Conservation (phyloP, 2,329 filamentous ascomycete genomes). For the Trichoderma koningiopsis region DNA sequence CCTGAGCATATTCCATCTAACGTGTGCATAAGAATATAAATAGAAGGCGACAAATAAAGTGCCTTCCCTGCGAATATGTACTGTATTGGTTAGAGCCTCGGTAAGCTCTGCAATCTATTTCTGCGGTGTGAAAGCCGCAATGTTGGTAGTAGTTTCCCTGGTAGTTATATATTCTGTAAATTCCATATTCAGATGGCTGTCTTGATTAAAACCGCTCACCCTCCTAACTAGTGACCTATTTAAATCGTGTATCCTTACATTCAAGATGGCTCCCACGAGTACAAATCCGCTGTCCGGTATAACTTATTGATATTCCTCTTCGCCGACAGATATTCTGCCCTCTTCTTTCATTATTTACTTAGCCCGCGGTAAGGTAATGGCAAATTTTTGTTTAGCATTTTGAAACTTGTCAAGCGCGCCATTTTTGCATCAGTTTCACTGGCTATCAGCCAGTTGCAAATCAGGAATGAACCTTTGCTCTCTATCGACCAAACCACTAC, state of each 20-base stretch:
- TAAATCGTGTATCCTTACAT: background rate
- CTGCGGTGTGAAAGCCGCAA: background rate
- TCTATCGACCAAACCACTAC: slow-evolving; percentile 31
- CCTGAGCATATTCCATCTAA: too few relatives aligned
- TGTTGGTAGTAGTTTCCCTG: background rate
- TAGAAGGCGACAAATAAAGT: background rate
- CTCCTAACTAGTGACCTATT: background rate
- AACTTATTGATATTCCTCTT: slow-evolving; percentile 6
- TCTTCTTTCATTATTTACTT: slow-evolving; percentile 4
- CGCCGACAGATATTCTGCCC: background rate
- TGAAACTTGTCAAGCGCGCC: slow-evolving; percentile 11
- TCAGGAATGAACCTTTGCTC: slow-evolving; percentile 3
- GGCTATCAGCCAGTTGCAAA: slow-evolving; percentile 5
- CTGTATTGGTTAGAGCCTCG: background rate
- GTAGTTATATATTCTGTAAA: background rate
- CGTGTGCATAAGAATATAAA: too few relatives aligned
- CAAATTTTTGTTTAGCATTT: background rate
- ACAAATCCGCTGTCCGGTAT: background rate
- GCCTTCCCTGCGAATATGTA: background rate
- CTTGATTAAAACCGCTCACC: background rate
- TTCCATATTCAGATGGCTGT: background rate
- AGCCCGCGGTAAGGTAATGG: background rate
- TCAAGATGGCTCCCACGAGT: background rate
- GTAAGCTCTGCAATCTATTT: background rate
- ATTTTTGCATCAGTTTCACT: slow-evolving; percentile 10